Base-by-base conservation (phyloP, 345 rosid species). In the Lagerstroemia speciosa region DNA sequence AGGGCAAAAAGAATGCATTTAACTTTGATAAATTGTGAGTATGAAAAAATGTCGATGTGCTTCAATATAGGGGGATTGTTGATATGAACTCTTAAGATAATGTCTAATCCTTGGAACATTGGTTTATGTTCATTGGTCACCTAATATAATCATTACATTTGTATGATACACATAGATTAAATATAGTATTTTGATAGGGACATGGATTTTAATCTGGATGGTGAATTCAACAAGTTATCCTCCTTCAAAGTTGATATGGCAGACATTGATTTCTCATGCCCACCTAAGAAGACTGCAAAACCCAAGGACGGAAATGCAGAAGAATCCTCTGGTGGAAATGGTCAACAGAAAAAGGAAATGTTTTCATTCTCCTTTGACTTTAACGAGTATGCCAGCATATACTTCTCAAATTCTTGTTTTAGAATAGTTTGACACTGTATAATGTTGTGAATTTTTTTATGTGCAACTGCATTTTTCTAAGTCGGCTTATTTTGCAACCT, bases 11-110 rank as follows among this genome's bases (percentile, higher is more conserved):
- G 73, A 89, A 89, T 76, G 67, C 79, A 71, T 83, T 87, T 76
- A 81, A 78, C 74, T 87, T 89, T 74, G 96, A 72, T 15, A 88
- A 86, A 69, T 66, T 94, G 99, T 94, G 84, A 88, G 98, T 85
- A 32, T 69, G 40, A 52, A 34, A 37, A 72, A 34, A 24, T 14
- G 5, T 61, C 29, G 14, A 69, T 30, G 10, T 3, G n/a, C 16
- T 62, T 38, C 40, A 26, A 11, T 58, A 5, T 26, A 7, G 16
- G 37, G 43, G 14, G 36, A 45, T 52, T n/a, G 20, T 46, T 45
- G 22, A n/a, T 52, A 17, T 17, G 65, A 55, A 62, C 61, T 26
- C 14, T 12, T 20, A 1, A 37, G 36, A n/a, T 40, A 34, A 57
- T 69, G 45, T 58, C 61, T 55, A 55, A 55, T 26, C 61, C 5